These are phyloP conservation scores for Acanthamoeba healyi DNA, from an alignment of 208 protist species.

Conservation along the genomic window DNA sequence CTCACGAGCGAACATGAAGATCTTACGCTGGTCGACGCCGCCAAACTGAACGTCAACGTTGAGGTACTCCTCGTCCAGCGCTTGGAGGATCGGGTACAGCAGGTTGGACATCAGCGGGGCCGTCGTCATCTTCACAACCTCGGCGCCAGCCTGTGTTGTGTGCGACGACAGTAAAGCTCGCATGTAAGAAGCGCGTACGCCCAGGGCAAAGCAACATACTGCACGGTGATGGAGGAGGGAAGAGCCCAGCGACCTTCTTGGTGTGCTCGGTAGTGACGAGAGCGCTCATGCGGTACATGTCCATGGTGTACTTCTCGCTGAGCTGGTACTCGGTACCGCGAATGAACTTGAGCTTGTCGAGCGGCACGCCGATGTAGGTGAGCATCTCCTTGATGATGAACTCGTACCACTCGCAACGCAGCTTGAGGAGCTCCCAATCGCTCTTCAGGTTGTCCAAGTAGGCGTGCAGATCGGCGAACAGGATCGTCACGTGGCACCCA, in stretches of 20 bases:
- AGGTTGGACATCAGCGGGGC: constrained; percentile 78
- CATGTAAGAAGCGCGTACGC: neutral
- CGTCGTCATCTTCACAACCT: constrained; percentile 83
- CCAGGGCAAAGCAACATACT: neutral
- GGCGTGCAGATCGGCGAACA: constrained; percentile 86
- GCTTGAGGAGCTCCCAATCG: constrained; percentile 82
- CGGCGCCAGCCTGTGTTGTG: constrained; percentile 80
- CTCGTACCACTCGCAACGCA: constrained; percentile 84
- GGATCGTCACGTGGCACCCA: constrained; percentile 78
- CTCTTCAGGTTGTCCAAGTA: constrained; percentile 87
- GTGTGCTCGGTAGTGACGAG: constrained; percentile 80
- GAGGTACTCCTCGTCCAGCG: constrained; percentile 87
- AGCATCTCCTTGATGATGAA: constrained; percentile 83
- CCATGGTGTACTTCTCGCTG: constrained; percentile 81
- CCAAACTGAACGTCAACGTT: constrained; percentile 86
- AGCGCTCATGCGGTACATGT: constrained; percentile 79
- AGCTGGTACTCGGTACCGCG: constrained; percentile 84
- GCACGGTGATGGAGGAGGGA: neutral
- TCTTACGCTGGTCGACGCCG: constrained; percentile 89
- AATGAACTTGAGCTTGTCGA: constrained; percentile 87
- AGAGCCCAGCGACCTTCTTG: constrained; percentile 24
- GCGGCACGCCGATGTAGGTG: constrained; percentile 79
- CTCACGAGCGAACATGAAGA: constrained; percentile 86
- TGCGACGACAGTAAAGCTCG: neutral
- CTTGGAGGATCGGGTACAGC: constrained; percentile 84